phyloP scores from a whole-genome alignment of 2,329 filamentous ascomycete species.

The Talaromyces funiculosus region DNA sequence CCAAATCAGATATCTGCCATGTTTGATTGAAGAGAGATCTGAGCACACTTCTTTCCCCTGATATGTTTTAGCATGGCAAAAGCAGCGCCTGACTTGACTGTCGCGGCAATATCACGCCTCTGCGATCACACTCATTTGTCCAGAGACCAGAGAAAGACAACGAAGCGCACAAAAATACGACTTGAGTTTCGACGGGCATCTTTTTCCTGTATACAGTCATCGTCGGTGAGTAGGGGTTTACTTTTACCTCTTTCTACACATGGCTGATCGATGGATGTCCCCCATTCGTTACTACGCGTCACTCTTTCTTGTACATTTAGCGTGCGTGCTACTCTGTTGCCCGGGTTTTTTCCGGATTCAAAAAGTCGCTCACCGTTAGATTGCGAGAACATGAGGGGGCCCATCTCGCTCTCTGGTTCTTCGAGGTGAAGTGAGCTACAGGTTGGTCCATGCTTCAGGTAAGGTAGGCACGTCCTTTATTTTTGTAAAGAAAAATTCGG shows the following conservation, averaged over 20 bases:
- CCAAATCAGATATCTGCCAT: constrained; percentile 23
- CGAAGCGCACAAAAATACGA: not conserved
- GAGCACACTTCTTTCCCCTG: constrained; percentile 26
- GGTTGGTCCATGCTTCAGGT: not conserved
- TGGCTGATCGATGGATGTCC: constrained; percentile 12
- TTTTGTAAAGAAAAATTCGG: not conserved
- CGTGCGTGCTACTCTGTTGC: not conserved
- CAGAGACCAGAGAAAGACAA: not conserved
- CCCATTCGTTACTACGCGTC: not conserved
- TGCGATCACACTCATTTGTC: not conserved
- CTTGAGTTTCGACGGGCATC: not conserved
- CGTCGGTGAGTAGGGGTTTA: constrained; percentile 24
- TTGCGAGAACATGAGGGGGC: not conserved
- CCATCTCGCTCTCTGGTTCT: not conserved
- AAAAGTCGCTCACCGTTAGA: too few species aligned
- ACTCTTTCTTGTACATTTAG: not conserved
- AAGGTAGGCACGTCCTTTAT: constrained; percentile 9
- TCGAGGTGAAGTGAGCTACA: not conserved
- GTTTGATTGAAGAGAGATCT: constrained; percentile 20
- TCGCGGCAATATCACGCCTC: not conserved
- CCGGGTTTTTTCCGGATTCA: not conserved
- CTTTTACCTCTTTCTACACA: constrained; percentile 19
- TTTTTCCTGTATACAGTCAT: constrained; percentile 4
- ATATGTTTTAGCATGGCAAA: constrained; percentile 32
- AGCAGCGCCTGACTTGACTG: constrained; percentile 8